phyloP scores from a whole-genome alignment of 192 early-diverging fungal genomes.

The Allomyces javanicus region DNA sequence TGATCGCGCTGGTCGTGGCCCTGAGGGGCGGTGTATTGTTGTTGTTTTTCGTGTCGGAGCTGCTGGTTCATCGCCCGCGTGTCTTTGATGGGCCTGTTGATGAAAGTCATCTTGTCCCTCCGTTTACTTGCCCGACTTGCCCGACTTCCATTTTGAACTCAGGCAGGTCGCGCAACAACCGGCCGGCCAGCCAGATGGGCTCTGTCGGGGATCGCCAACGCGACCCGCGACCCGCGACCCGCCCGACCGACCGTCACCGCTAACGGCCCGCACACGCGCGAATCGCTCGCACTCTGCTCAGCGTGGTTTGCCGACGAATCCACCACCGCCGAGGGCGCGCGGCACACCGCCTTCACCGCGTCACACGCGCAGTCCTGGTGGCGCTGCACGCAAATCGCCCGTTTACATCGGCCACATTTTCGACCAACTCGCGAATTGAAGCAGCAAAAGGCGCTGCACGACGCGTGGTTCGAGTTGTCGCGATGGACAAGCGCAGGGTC shows the following conservation, averaged over 20 bases:
- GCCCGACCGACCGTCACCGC: conserved; percentile 60
- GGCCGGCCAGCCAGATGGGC: no score
- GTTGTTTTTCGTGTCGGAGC: no score
- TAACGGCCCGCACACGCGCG: conserved; percentile 87
- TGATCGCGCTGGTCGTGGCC: no score
- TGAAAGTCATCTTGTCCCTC: no score
- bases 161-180: no score
- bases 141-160: no score
- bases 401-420: not conserved
- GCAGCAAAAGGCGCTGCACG: conserved; percentile 37
- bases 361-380: not conserved
- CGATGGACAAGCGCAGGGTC: conserved; percentile 23
- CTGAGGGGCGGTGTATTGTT: no score
- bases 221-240: no score
- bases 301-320: conserved; percentile 25
- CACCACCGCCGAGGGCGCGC: not conserved
- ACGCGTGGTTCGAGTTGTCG: conserved; percentile 24
- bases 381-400: not conserved
- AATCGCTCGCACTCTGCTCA: conserved; percentile 49
- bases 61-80: no score
- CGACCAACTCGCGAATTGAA: conserved; percentile 11
- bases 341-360: not conserved
- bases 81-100: no score
- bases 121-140: no score
- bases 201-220: no score